These are phyloP conservation scores for Pseudoturritis turrita DNA, from an alignment of 345 rosid species.

Conservation along the genomic window DNA sequence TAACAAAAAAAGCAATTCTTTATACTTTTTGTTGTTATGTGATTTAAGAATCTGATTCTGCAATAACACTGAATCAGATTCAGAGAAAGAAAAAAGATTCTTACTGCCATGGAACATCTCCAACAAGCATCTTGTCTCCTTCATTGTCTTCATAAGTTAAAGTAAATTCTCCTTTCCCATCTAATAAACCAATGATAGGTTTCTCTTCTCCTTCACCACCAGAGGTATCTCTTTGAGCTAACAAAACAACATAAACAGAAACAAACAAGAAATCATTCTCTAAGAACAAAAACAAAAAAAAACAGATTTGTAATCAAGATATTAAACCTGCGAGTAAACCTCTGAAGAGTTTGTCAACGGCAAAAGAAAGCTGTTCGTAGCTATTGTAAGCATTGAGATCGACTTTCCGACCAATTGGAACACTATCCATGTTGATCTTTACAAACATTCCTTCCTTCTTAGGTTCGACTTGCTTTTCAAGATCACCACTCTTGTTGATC, in stretches of 20 bases:
- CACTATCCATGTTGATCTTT: constrained; percentile 97
- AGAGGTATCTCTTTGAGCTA: constrained; percentile 78
- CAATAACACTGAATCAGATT: constrained; percentile 39
- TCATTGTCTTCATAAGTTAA: constrained; percentile 97
- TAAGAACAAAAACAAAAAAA: not conserved
- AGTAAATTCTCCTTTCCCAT: constrained; percentile 90
- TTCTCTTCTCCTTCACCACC: constrained; percentile 64
- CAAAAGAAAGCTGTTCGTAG: constrained; percentile 76
- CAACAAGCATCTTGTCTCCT: constrained; percentile 99
- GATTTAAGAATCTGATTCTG: constrained; percentile 27
- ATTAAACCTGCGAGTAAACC: constrained; percentile 83
- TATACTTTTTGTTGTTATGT: constrained; percentile 21
- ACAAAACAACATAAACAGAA: not conserved
- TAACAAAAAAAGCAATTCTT: not conserved
- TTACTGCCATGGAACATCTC: constrained; percentile 99
- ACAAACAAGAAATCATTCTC: not conserved
- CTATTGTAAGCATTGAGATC: constrained; percentile 78
- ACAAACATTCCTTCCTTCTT: constrained; percentile 64
- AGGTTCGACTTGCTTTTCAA: constrained; percentile 25
- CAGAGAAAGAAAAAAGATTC: constrained; percentile 40
- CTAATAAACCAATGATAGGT: constrained; percentile 62
- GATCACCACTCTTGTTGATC: constrained; percentile 34
- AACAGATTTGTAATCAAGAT: not conserved
- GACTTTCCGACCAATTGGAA: constrained; percentile 95
- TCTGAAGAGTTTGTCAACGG: constrained; percentile 93